Conservation (phyloP, 257 asterid genomes). For the Forsythia suspensa region DNA sequence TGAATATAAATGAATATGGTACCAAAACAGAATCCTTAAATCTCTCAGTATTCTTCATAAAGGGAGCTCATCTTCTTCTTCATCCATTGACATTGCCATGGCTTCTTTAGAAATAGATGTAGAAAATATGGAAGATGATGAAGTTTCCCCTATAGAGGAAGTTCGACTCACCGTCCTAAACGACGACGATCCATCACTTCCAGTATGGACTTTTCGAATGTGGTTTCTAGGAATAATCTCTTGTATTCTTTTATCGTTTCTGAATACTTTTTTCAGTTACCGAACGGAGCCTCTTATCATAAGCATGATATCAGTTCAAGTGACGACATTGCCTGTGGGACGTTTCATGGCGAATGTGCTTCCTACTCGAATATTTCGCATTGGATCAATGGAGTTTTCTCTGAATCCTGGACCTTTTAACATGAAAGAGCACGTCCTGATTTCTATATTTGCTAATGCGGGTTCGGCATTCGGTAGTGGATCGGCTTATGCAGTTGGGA, state of each 20-base stretch:
- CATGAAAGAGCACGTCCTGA: constrained; percentile 69
- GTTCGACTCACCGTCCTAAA: constrained; percentile 58
- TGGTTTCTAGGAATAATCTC: constrained; percentile 56
- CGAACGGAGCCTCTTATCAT: constrained; percentile 45
- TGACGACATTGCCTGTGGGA: constrained; percentile 59
- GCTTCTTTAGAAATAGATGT: not conserved
- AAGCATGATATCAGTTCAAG: constrained; percentile 54
- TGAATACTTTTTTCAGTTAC: constrained; percentile 63
- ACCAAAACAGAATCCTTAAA: too few species aligned
- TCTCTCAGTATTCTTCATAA: too few species aligned
- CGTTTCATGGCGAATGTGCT: constrained; percentile 59
- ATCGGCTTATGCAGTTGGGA: constrained; percentile 59
- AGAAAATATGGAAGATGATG: not conserved
- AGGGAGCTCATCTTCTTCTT: too few species aligned
- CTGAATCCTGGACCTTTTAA: constrained; percentile 76
- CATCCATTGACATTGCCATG: not conserved
- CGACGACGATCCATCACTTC: constrained; percentile 54
- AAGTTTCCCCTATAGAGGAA: constrained; percentile 51
- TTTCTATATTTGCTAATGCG: constrained; percentile 69
- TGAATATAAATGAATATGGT: too few species aligned
- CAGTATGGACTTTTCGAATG: constrained; percentile 77
- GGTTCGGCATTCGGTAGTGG: constrained; percentile 57
- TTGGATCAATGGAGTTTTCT: constrained; percentile 43
- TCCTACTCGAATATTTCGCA: constrained; percentile 38
- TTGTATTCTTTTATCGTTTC: constrained; percentile 45